phyloP scores from a whole-genome alignment of 768 basidiomycete genomes.

The Russula foetens region DNA sequence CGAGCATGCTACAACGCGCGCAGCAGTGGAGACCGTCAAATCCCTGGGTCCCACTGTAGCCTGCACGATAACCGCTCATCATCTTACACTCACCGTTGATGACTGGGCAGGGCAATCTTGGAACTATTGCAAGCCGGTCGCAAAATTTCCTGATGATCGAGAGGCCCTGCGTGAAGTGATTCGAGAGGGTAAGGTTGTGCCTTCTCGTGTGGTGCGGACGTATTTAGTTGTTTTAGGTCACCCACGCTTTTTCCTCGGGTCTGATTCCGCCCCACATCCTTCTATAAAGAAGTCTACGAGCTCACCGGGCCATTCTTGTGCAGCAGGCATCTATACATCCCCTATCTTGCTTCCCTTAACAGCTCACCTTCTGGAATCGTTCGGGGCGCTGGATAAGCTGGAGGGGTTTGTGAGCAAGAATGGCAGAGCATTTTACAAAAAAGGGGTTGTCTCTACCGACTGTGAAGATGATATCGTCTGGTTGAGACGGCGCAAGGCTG shows the following conservation, averaged over 20 bases:
- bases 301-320: slow-evolving; percentile 66
- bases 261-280: slow-evolving; percentile 93
- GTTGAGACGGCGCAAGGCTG: slow-evolving; percentile 34
- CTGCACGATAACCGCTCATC: slow-evolving; percentile 96
- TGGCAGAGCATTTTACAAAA: slow-evolving; percentile 76
- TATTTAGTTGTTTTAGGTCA: slow-evolving; percentile 46
- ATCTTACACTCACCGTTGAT: slow-evolving; percentile 88
- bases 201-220: not conserved
- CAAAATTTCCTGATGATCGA: slow-evolving; percentile 91
- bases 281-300: slow-evolving; percentile 58
- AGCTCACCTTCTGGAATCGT: slow-evolving; percentile 81
- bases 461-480: slow-evolving; percentile 30
- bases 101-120: slow-evolving; percentile 94
- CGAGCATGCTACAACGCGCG: slow-evolving; percentile 92
- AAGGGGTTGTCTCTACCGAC: slow-evolving; percentile 24
- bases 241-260: slow-evolving; percentile 94
- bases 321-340: slow-evolving; percentile 94
- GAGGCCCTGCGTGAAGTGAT: slow-evolving; percentile 73
- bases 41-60: slow-evolving; percentile 73
- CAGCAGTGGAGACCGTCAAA: slow-evolving; percentile 83
- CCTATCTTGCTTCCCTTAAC: slow-evolving; percentile 86
- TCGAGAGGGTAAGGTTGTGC: slow-evolving; percentile 46
- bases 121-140: slow-evolving; percentile 97
- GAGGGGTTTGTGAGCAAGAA: slow-evolving; percentile 70
- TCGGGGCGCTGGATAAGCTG: slow-evolving; percentile 76